A percentile compares a stretch with the other conserved stretches of the same genome.
These are phyloP conservation scores for Alternaria angustiovoidea DNA, from an alignment of 2,329 filamentous ascomycete species.

Conservation along the genomic window DNA sequence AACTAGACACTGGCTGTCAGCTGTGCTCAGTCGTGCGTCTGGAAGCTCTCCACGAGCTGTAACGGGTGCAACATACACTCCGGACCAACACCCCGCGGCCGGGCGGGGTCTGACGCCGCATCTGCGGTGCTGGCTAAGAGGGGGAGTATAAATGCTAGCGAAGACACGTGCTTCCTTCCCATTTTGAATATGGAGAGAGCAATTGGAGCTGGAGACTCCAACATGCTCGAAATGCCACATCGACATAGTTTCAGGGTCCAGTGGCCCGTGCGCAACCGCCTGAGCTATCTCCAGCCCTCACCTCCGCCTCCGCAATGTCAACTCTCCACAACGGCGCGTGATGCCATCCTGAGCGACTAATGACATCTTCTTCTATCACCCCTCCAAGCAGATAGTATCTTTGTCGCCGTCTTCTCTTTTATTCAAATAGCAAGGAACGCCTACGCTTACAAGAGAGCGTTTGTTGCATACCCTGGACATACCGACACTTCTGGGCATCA, in stretches of 20 bases:
- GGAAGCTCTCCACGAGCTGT: constrained; percentile 12
- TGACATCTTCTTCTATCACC: not conserved
- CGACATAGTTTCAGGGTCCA: constrained; percentile 29
- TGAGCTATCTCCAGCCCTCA: constrained; percentile 3
- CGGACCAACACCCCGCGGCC: constrained; percentile 86
- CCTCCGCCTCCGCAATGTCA: not conserved
- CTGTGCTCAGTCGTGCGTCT: not conserved
- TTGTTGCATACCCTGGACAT: not conserved
- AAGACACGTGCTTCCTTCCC: constrained; percentile 42
- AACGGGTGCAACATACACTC: constrained; percentile 73
- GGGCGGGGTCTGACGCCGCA: constrained; percentile 69
- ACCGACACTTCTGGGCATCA: not conserved
- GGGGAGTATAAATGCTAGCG: constrained; percentile 40
- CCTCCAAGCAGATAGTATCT: not conserved
- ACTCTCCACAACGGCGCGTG: not conserved
- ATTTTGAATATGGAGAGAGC: constrained; percentile 32
- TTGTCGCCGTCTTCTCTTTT: not conserved
- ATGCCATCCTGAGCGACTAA: not conserved
- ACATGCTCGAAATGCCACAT: constrained; percentile 34
- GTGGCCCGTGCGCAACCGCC: constrained; percentile 7
- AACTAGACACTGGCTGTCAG: constrained; percentile 62
- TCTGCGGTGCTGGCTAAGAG: constrained; percentile 42
- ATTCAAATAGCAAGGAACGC: not conserved
- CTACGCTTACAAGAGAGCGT: not conserved
- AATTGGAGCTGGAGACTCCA: constrained; percentile 35